These are phyloP conservation scores for Bacidia gigantensis DNA, from an alignment of 495 filamentous ascomycete genomes.

Conservation along the genomic window DNA sequence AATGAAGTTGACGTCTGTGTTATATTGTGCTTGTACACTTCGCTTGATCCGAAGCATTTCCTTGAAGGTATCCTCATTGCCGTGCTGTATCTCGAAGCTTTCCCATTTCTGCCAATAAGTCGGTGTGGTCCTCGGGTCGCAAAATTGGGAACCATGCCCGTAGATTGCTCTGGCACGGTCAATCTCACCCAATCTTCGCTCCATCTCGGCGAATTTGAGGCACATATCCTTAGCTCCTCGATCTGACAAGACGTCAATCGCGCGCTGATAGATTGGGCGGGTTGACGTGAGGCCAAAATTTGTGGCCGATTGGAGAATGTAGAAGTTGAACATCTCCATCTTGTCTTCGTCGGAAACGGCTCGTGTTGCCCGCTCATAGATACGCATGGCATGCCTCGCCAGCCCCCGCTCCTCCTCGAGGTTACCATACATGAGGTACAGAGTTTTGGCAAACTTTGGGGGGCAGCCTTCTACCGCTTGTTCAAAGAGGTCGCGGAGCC, in stretches of 20 bases:
- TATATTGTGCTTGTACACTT: slow-evolving; percentile 94
- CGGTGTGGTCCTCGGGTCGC: slow-evolving; percentile 80
- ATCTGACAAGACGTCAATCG: slow-evolving; percentile 83
- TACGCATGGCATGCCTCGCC: slow-evolving; percentile 95
- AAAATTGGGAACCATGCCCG: slow-evolving; percentile 93
- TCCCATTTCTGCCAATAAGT: slow-evolving; percentile 97
- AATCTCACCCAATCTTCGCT: slow-evolving; percentile 88
- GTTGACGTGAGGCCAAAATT: slow-evolving; percentile 96
- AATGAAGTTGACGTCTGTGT: slow-evolving; percentile 98
- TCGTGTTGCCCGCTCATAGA: slow-evolving; percentile 93
- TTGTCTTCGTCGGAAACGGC: slow-evolving; percentile 91
- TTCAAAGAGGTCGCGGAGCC: slow-evolving; percentile 90
- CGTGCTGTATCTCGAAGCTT: slow-evolving; percentile 88
- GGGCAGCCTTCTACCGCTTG: slow-evolving; percentile 92
- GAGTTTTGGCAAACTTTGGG: slow-evolving; percentile 85
- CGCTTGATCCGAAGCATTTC: slow-evolving; percentile 97
- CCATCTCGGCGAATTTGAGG: slow-evolving; percentile 98
- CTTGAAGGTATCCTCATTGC: slow-evolving; percentile 98
- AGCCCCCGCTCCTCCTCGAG: slow-evolving; percentile 93
- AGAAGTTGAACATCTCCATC: slow-evolving; percentile 98
- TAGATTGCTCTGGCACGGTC: slow-evolving; percentile 92
- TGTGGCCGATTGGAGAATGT: slow-evolving; percentile 96
- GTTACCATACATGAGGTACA: slow-evolving; percentile 98
- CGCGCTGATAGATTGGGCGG: slow-evolving; percentile 91
- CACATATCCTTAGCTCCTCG: slow-evolving; percentile 95